Percentiles rank a stretch among this genome's conserved stretches.
Evolutionary conservation across 352 stramenopile species (phyloP).

Genomic region (Pythium rishiriense): DNA sequence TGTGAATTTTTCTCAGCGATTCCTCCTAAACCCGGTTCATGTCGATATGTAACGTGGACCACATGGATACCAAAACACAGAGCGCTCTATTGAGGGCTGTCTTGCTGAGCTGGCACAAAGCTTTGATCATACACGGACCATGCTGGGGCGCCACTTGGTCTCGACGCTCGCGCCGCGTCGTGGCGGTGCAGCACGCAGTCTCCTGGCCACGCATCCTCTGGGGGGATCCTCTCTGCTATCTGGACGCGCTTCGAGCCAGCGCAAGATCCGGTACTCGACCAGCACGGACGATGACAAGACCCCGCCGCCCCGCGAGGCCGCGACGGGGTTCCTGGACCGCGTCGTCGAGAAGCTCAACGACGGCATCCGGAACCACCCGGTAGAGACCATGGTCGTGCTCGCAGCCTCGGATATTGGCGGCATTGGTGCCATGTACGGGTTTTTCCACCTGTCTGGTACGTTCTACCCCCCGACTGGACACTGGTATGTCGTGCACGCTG

Average conservation of each 20-base stretch:
- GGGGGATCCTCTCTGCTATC: background rate
- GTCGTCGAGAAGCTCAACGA: conserved; percentile 76
- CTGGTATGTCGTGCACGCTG: background rate
- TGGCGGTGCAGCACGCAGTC: background rate
- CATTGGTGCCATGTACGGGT: conserved; percentile 77
- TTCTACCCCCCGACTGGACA: too few relatives aligned
- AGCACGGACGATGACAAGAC: conserved; percentile 4
- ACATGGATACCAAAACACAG: background rate
- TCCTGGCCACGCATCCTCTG: background rate
- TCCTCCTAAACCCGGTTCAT: background rate
- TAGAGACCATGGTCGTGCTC: conserved; percentile 73
- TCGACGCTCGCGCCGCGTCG: conserved; percentile 11
- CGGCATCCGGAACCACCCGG: conserved; percentile 73
- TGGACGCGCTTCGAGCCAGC: background rate
- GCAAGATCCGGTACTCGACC: conserved; percentile 20
- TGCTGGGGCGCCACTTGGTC: conserved; percentile 10
- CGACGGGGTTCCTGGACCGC: conserved; percentile 50
- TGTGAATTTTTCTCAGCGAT: background rate
- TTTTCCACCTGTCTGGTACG: conserved; percentile 63
- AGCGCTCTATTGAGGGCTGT: background rate
- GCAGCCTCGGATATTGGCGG: conserved; percentile 80
- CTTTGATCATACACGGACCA: background rate
- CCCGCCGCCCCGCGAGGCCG: background rate
- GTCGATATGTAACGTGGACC: background rate
- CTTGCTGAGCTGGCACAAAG: background rate